phyloP scores from a whole-genome alignment of 495 filamentous ascomycete species.

The Aspergillus steynii region DNA sequence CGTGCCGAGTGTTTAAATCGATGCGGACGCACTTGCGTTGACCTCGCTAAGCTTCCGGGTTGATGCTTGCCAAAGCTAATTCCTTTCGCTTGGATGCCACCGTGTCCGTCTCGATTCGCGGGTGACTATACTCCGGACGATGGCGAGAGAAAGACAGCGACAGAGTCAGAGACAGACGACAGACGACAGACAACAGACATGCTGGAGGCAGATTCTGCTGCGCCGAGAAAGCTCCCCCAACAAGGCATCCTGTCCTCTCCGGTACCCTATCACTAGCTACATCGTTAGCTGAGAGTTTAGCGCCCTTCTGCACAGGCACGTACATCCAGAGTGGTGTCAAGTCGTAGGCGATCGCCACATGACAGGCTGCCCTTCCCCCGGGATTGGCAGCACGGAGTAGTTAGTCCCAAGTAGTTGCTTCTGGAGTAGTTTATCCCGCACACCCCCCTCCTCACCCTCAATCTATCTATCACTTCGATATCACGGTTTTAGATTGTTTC shows the following conservation, averaged over 20 bases:
- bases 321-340: not conserved
- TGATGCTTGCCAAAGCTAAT: not conserved
- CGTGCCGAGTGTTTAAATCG: conserved; percentile 13
- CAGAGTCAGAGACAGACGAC: too few relatives aligned
- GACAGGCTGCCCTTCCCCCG: too few relatives aligned
- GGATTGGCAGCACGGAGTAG: too few relatives aligned
- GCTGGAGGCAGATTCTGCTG: not conserved
- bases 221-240: not conserved
- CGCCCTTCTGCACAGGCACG: too few relatives aligned
- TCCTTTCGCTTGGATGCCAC: not conserved
- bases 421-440: too few relatives aligned
- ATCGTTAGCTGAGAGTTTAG: not conserved
- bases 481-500: not conserved
- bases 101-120: not conserved
- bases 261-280: not conserved
- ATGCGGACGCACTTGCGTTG: not conserved
- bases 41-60: conserved; percentile 2
- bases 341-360: not conserved
- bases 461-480: not conserved
- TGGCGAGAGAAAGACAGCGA: not conserved
- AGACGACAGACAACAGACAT: not conserved
- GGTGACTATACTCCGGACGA: not conserved
- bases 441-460: not conserved
- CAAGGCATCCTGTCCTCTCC: not conserved
- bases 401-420: too few relatives aligned